These are phyloP conservation scores for Fusarium drepaniforme DNA, from an alignment of 2,329 filamentous ascomycete species.

Conservation along the genomic window DNA sequence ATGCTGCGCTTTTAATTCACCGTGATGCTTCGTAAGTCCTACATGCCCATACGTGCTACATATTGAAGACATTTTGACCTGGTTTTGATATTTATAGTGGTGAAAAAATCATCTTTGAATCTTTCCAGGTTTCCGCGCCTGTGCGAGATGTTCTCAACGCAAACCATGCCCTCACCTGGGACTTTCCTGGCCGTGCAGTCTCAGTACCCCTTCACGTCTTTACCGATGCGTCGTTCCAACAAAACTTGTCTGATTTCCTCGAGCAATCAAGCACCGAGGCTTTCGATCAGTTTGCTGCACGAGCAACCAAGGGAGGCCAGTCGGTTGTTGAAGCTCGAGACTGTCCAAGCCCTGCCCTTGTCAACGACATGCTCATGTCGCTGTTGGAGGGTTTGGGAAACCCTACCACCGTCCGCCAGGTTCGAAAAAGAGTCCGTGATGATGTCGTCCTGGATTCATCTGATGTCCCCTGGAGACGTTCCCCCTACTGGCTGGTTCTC, in stretches of 20 bases:
- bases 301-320: constrained; percentile 63
- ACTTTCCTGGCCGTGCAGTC: constrained; percentile 69
- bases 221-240: constrained; percentile 55
- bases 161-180: constrained; percentile 64
- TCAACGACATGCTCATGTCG: constrained; percentile 71
- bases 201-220: constrained; percentile 54
- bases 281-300: constrained; percentile 65
- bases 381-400: constrained; percentile 68
- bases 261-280: constrained; percentile 67
- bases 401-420: constrained; percentile 46
- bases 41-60: not conserved
- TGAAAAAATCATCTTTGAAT: constrained; percentile 59
- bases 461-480: constrained; percentile 70
- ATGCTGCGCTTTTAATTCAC: constrained; percentile 48
- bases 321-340: constrained; percentile 67
- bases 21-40: constrained; percentile 23
- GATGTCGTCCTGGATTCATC: constrained; percentile 66
- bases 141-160: constrained; percentile 64
- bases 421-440: constrained; percentile 72
- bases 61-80: not conserved
- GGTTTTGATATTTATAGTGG: constrained; percentile 7
- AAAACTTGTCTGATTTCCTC: constrained; percentile 63
- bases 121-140: constrained; percentile 69
- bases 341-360: constrained; percentile 66
- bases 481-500: constrained; percentile 71